Evolutionary conservation across 2,329 filamentous ascomycete genomes (phyloP).

Genomic region (Penicillium sclerotigenum): DNA sequence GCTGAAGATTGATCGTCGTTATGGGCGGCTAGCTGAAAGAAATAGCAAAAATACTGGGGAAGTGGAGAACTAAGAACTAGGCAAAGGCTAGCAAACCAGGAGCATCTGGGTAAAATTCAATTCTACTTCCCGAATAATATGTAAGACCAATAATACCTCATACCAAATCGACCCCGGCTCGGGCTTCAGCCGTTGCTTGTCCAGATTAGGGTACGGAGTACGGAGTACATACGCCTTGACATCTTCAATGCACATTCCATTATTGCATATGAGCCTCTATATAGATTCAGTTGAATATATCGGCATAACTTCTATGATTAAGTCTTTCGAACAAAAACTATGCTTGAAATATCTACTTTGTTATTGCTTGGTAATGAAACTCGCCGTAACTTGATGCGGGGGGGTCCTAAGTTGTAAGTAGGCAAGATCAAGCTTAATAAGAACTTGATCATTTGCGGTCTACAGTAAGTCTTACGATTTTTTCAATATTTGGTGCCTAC

Average conservation of each 20-base stretch:
- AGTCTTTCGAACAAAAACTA: neutral
- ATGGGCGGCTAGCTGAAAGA: constrained; percentile 1
- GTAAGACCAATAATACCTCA: constrained; percentile 1
- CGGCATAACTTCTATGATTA: neutral
- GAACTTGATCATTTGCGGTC: neutral
- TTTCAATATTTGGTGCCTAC: neutral
- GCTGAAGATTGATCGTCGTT: constrained; percentile 3
- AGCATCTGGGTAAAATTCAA: neutral
- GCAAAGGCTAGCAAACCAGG: neutral
- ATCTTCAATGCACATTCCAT: neutral
- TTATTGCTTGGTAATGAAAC: neutral
- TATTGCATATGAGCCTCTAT: neutral
- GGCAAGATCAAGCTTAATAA: neutral
- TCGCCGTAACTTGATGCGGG: neutral
- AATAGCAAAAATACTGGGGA: neutral
- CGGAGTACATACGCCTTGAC: neutral
- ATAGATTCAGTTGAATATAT: neutral
- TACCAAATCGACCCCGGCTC: neutral
- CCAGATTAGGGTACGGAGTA: neutral
- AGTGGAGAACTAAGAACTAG: neutral
- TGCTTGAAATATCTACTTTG: neutral
- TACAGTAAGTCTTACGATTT: neutral
- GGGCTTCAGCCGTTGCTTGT: neutral
- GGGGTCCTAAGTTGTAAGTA: neutral
- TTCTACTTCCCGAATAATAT: neutral